Evolutionary conservation across 1,284 basidiomycete genomes (phyloP).

Genomic region (Bjerkandera adusta): DNA sequence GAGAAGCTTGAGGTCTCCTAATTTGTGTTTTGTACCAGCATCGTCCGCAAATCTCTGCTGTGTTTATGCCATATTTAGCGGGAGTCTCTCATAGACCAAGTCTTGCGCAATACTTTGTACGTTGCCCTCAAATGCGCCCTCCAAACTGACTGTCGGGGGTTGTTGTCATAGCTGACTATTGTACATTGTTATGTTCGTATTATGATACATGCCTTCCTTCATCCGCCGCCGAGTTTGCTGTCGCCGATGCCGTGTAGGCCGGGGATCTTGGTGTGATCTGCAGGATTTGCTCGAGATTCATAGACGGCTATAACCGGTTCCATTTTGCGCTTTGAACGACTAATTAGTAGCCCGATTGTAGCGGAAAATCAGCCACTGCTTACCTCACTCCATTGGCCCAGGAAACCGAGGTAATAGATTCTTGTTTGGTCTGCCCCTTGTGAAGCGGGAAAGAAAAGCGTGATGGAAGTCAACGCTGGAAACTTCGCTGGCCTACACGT

Average conservation of each 20-base stretch:
- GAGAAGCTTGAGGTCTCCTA: neutral
- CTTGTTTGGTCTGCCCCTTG: constrained; percentile 70
- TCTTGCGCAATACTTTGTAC: too few relatives aligned
- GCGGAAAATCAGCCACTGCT: constrained; percentile 4
- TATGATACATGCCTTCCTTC: too few relatives aligned
- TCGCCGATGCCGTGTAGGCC: constrained; percentile 67
- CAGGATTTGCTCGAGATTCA: constrained; percentile 74
- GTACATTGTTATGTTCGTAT: too few relatives aligned
- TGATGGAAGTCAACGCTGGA: constrained; percentile 67
- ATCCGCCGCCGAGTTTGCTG: too few relatives aligned
- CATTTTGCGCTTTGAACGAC: constrained; percentile 50
- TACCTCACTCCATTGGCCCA: constrained; percentile 79
- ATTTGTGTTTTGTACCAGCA: too few relatives aligned
- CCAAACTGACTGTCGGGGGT: too few relatives aligned
- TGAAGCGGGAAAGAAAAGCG: constrained; percentile 70
- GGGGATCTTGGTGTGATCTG: constrained; percentile 78
- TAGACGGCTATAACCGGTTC: constrained; percentile 76
- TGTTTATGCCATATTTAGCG: too few relatives aligned
- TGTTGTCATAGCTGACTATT: too few relatives aligned
- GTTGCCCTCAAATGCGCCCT: too few relatives aligned
- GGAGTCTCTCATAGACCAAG: too few relatives aligned
- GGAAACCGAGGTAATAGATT: constrained; percentile 76
- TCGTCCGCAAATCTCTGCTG: too few relatives aligned
- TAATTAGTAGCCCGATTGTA: neutral
- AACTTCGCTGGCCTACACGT: constrained; percentile 70